These are phyloP conservation scores for Emericellopsis cladophorae DNA, from an alignment of 2,329 filamentous ascomycete genomes.

Conservation along the genomic window DNA sequence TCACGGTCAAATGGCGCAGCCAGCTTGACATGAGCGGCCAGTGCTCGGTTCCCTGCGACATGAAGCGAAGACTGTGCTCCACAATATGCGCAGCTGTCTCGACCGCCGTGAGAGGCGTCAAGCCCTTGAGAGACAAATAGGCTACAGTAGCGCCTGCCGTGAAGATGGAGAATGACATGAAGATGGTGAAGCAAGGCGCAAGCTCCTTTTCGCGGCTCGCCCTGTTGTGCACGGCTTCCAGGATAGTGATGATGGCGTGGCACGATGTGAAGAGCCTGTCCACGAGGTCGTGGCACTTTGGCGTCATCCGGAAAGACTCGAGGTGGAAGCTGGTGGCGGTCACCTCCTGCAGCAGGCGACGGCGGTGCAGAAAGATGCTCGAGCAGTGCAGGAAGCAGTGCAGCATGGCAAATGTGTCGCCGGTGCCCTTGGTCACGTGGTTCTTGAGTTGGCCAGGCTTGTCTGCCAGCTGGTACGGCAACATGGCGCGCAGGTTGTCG, in stretches of 20 bases:
- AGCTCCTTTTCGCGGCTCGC: constrained; percentile 37
- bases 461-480: constrained; percentile 48
- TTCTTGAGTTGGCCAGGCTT: constrained; percentile 48
- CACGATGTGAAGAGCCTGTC: constrained; percentile 46
- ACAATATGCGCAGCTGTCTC: constrained; percentile 46
- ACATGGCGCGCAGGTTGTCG: constrained; percentile 36
- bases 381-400: constrained; percentile 49
- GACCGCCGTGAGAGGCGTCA: constrained; percentile 41
- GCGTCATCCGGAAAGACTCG: constrained; percentile 38
- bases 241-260: constrained; percentile 43
- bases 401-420: constrained; percentile 49
- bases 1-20: constrained; percentile 47
- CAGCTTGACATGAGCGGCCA: constrained; percentile 48
- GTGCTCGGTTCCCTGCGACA: constrained; percentile 44
- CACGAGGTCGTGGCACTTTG: constrained; percentile 37
- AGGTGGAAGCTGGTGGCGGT: constrained; percentile 36
- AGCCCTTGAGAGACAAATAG: constrained; percentile 48
- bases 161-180: constrained; percentile 51
- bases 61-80: constrained; percentile 43
- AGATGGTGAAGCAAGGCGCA: constrained; percentile 48
- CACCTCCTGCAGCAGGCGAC: constrained; percentile 44
- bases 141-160: constrained; percentile 48
- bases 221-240: constrained; percentile 41
- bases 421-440: constrained; percentile 52
- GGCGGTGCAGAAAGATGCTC: constrained; percentile 47